A percentile compares a stretch with the other conserved stretches of the same genome.
These are phyloP conservation scores for Nannochloropsis gaditana DNA, from an alignment of 108 stramenopile genomes.

Conservation along the genomic window DNA sequence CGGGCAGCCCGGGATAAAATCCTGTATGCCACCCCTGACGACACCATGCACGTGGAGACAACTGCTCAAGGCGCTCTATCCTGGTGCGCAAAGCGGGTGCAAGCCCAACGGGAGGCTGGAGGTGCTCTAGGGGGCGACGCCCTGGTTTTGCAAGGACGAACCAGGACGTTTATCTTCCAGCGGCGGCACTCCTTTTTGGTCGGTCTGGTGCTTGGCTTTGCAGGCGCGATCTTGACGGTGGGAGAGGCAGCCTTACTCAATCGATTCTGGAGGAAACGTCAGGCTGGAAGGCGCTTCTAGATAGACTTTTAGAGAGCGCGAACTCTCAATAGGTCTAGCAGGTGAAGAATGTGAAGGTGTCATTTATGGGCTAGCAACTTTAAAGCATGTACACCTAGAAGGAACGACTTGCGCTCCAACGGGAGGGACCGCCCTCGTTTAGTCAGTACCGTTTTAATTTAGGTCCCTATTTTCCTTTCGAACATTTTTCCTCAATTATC, in stretches of 20 bases:
- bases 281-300: not conserved
- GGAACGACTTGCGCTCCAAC: too few species aligned
- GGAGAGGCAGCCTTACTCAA: not conserved
- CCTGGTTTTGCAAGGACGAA: not conserved
- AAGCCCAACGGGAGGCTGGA: not conserved
- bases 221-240: not conserved
- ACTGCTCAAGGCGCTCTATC: not conserved
- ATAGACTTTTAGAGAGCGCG: too few species aligned
- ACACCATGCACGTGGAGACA: not conserved
- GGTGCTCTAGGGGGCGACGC: not conserved
- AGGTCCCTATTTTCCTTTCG: too few species aligned
- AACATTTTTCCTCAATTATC: too few species aligned
- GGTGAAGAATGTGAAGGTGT: too few species aligned
- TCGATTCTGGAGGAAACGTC: not conserved
- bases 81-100: not conserved
- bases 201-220: not conserved
- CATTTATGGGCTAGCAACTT: too few species aligned
- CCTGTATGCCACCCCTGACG: conserved; percentile 2
- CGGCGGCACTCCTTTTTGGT: not conserved
- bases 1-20: not conserved
- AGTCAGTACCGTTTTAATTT: too few species aligned
- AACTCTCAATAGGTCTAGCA: too few species aligned
- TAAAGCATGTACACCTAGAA: too few species aligned
- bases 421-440: too few species aligned
- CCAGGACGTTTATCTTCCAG: not conserved